A percentile compares a stretch with the other conserved stretches of the same genome.
phyloP scores from a whole-genome alignment of 805 yeast species.

The Brettanomyces bruxellensis region DNA sequence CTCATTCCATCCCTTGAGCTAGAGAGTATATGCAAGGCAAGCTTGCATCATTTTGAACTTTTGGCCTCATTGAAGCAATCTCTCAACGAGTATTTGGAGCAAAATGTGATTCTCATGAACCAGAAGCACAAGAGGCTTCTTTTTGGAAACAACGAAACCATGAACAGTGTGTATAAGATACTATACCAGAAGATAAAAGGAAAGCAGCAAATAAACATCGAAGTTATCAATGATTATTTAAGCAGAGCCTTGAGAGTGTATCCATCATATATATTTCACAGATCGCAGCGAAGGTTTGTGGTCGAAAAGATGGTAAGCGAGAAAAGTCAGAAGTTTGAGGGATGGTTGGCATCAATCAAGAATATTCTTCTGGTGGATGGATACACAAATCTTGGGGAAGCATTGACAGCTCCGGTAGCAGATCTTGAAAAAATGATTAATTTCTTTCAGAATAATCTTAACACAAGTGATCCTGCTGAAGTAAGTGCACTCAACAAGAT shows the following conservation, averaged over 20 bases:
- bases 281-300: background rate
- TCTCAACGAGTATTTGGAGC: background rate
- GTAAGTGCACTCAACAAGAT: background rate
- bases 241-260: conserved; percentile 17
- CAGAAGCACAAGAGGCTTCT: background rate
- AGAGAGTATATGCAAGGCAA: background rate
- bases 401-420: conserved; percentile 6
- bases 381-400: background rate
- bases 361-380: conserved; percentile 1
- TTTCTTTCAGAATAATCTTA: background rate
- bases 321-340: conserved; percentile 5
- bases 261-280: conserved; percentile 14
- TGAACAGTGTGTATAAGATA: conserved; percentile 7
- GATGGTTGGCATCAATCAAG: conserved; percentile 8
- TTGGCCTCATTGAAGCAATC: background rate
- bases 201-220: conserved; percentile 1
- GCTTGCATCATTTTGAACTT: background rate
- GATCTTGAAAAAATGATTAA: background rate
- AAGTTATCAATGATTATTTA: conserved; percentile 11
- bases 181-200: conserved; percentile 7
- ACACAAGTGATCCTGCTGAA: background rate
- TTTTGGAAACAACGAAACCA: conserved; percentile 13
- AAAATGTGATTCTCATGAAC: conserved; percentile 1
- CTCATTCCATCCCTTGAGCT: background rate
- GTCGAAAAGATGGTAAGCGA: background rate